Evolutionary conservation across 225 moss, liverwort and hornwort species (phyloP).

Genomic region (Polytrichum commune): DNA sequence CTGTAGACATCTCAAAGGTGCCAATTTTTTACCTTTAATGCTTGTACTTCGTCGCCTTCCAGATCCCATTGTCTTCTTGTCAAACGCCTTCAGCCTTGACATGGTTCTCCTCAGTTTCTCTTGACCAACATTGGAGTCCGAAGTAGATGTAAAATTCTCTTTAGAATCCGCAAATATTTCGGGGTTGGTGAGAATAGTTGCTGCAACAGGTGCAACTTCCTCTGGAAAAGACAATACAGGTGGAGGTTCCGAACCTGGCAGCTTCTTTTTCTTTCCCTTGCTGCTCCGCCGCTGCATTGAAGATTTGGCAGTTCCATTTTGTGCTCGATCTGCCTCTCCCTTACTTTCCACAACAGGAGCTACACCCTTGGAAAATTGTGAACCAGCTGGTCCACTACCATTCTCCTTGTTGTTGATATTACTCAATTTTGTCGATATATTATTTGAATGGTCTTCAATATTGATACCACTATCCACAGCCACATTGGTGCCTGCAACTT

Average conservation of each 20-base stretch:
- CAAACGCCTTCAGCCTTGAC: slow-evolving; percentile 20
- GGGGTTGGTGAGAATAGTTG: slow-evolving; percentile 20
- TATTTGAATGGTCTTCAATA: background rate
- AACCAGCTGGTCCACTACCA: background rate
- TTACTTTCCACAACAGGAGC: slow-evolving; percentile 6
- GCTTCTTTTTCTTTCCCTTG: slow-evolving; percentile 22
- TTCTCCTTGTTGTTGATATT: background rate
- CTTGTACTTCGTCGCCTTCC: slow-evolving; percentile 16
- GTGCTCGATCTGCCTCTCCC: slow-evolving; percentile 13
- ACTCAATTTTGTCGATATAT: background rate
- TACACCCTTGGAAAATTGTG: background rate
- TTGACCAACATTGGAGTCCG: slow-evolving; percentile 1
- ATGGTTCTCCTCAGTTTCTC: background rate
- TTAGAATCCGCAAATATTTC: slow-evolving; percentile 6
- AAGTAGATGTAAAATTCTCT: slow-evolving; percentile 8
- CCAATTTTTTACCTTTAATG: slow-evolving; percentile 13
- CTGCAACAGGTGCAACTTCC: slow-evolving; percentile 26
- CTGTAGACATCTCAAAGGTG: slow-evolving; percentile 1
- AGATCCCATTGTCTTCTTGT: slow-evolving; percentile 11
- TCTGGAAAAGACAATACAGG: background rate
- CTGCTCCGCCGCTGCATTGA: slow-evolving; percentile 28
- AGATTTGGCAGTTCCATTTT: slow-evolving; percentile 17
- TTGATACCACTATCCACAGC: background rate
- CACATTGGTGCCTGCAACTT: background rate
- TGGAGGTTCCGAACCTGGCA: background rate